Evolutionary conservation across 371 early-diverging fungal species (phyloP).

Genomic region (Thermomucor indicae-seudaticae): DNA sequence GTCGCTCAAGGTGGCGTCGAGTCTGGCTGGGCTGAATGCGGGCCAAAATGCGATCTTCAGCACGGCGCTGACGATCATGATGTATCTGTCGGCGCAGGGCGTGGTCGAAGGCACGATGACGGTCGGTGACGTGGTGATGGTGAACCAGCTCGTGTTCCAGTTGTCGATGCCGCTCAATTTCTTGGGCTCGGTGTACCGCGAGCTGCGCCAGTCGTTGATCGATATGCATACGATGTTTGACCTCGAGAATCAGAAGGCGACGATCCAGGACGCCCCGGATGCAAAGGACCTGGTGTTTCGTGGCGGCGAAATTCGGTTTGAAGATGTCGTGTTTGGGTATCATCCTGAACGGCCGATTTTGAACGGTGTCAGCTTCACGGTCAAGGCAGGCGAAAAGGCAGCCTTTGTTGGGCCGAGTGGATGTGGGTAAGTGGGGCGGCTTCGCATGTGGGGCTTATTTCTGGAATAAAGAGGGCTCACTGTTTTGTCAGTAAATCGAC

Average conservation of each 20-base stretch:
- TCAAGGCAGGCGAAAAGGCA: constrained; percentile 85
- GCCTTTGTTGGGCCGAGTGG: constrained; percentile 97
- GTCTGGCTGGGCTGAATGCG: constrained; percentile 86
- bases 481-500: constrained; percentile 84
- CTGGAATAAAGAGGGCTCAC: not conserved
- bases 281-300: constrained; percentile 50
- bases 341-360: constrained; percentile 71
- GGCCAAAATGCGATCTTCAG: constrained; percentile 94
- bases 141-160: constrained; percentile 94
- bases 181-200: constrained; percentile 96
- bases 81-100: constrained; percentile 90
- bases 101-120: constrained; percentile 82
- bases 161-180: constrained; percentile 93
- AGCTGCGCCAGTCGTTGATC: constrained; percentile 86
- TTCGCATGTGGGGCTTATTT: no score
- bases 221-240: constrained; percentile 96
- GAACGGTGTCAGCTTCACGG: constrained; percentile 70
- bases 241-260: constrained; percentile 61
- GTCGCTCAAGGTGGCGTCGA: constrained; percentile 85
- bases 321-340: constrained; percentile 89
- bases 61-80: constrained; percentile 84
- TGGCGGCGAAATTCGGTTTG: constrained; percentile 74
- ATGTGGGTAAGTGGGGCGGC: constrained; percentile 59
- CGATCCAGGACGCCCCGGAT: constrained; percentile 50
- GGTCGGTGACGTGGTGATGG: constrained; percentile 96